These are phyloP conservation scores for Penicillium coprophilum DNA, from an alignment of 495 filamentous ascomycete species.

Conservation along the genomic window DNA sequence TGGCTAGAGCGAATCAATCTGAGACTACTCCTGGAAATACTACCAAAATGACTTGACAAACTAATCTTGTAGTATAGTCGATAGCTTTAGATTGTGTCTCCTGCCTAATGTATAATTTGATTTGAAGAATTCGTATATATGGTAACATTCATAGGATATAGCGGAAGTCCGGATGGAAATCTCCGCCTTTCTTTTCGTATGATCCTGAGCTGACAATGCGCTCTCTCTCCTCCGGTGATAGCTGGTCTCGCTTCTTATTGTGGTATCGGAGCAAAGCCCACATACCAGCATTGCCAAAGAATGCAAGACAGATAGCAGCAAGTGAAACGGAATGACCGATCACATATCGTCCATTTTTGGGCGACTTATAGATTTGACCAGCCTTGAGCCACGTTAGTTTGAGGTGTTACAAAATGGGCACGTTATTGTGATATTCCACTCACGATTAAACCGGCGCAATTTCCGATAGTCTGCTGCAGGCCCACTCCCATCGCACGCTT, in stretches of 20 bases:
- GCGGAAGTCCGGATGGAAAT: slow-evolving; percentile 20
- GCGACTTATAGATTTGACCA: slow-evolving; percentile 20
- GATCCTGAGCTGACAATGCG: slow-evolving; percentile 12
- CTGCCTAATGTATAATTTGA: not conserved
- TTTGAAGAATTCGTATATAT: not conserved
- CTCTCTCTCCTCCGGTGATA: slow-evolving; percentile 15
- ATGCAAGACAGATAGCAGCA: slow-evolving; percentile 15
- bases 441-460: slow-evolving; percentile 19
- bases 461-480: slow-evolving; percentile 19
- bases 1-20: no score
- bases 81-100: no score
- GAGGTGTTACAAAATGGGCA: not conserved
- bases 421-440: not conserved
- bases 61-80: no score
- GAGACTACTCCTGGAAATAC: no score
- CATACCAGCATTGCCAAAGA: slow-evolving; percentile 16
- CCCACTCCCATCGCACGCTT: slow-evolving; percentile 20
- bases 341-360: slow-evolving; percentile 14
- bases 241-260: slow-evolving; percentile 12
- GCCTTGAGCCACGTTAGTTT: slow-evolving; percentile 10
- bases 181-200: slow-evolving; percentile 19
- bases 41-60: no score
- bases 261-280: slow-evolving; percentile 13
- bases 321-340: slow-evolving; percentile 20
- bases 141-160: slow-evolving; percentile 10